Base-by-base conservation (phyloP, 2,329 filamentous ascomycete genomes). In the Sporothrix brasiliensis region DNA sequence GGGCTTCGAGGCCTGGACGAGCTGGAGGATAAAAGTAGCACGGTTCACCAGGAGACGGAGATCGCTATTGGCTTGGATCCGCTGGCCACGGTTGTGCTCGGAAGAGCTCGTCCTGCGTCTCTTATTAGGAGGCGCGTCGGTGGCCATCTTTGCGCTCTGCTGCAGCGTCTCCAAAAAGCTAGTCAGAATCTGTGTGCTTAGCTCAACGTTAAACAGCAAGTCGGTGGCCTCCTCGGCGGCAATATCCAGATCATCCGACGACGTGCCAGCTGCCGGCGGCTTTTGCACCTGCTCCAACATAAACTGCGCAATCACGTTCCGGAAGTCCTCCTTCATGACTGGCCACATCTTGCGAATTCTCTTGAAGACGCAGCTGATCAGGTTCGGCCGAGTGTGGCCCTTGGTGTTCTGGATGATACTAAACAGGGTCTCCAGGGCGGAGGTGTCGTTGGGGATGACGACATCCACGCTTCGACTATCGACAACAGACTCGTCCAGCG, bases 1-100 rank as follows among this genome's bases (percentile, higher is more conserved):
- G 0, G 92, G 91, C 60, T 88, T 86, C 2, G 93, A 94, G 65
- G 87, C 88, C 77, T 98, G 94, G 19, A 98, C 87, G 34, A 98
- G 82, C 78, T 98, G 94, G 50, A 98, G 83, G 13, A 97, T 92
- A 76, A 97, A 89, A 0, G 94, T 97, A 69, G 94, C 87, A 75
- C 91, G 91, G 75, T 88, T 88, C 73, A 97, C 85, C 7, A 90
- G 86, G 63, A 86, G 84, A 73, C 87, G 87, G 41, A 94, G 80
- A 76, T 92, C 89, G 7, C 86, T 84, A 47, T 88, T 87, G 70
- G 89, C 86, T 73, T 89, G 87, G 16, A 86, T 83, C 49, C 86
- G 85, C 69, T 88, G 83, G 61, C 86, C 87, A 69, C 83, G 82
- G 69, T 88, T 85, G 74, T 87, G 86, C 74, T 92, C 91, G 19